A percentile compares a stretch with the other conserved stretches of the same genome.
Conservation (phyloP, 1,284 basidiomycete species). For the Heterobasidion irregulare region DNA sequence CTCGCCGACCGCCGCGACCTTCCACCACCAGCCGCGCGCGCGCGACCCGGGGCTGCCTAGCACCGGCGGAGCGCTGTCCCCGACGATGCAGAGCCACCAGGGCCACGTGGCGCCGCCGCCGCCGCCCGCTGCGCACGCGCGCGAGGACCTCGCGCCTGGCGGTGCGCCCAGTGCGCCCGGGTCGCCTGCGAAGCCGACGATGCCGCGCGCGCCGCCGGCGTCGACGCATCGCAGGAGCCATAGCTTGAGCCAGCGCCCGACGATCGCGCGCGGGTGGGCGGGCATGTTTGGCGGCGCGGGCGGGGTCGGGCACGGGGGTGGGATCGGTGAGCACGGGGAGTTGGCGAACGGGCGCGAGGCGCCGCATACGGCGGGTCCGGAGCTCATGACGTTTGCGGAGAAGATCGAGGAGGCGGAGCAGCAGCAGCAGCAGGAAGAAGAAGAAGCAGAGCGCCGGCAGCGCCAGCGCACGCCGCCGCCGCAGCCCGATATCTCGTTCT, state of each 20-base stretch:
- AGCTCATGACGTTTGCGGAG: conserved; percentile 41
- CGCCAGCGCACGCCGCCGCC: not conserved
- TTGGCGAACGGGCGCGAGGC: conserved; percentile 23
- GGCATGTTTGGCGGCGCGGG: conserved; percentile 40
- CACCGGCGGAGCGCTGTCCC: conserved; percentile 7
- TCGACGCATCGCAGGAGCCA: conserved; percentile 67
- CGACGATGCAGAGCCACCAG: conserved; percentile 7
- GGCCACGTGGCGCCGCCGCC: too few species aligned
- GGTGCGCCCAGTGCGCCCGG: conserved; percentile 5
- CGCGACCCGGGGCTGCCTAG: conserved; percentile 34
- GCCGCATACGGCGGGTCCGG: conserved; percentile 52
- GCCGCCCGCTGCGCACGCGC: too few species aligned
- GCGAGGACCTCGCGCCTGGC: not conserved
- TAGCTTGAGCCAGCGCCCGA: conserved; percentile 68
- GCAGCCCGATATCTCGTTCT: conserved; percentile 19
- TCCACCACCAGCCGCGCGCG: conserved; percentile 47
- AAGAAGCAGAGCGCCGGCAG: not conserved
- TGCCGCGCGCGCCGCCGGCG: conserved; percentile 59
- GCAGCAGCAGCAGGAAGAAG: not conserved
- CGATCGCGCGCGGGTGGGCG: conserved; percentile 28
- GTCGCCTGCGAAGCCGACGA: conserved; percentile 19
- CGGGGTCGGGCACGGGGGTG: not conserved
- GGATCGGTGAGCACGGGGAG: conserved; percentile 30
- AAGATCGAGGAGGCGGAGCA: conserved; percentile 10
- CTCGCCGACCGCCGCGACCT: conserved; percentile 45